Conservation (phyloP, 2,329 filamentous ascomycete species). For the Cladophialophora immunda region DNA sequence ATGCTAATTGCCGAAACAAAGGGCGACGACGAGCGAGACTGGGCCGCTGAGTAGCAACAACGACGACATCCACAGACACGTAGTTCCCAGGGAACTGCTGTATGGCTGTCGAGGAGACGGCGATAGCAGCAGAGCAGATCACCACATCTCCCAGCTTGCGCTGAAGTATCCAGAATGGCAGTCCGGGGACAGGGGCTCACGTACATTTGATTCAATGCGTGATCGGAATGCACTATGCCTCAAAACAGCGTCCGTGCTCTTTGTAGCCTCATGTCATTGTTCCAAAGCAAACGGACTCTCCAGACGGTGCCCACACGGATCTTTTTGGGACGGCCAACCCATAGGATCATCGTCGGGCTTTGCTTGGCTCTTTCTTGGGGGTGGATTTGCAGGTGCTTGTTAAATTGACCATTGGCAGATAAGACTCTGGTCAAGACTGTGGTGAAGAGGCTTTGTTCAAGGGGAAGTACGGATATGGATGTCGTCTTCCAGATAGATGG, state of each 20-base stretch:
- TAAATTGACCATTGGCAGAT: constrained; percentile 1
- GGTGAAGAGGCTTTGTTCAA: constrained; percentile 1
- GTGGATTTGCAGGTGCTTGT: neutral
- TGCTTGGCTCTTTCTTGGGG: neutral
- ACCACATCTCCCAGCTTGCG: neutral
- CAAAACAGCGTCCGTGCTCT: constrained; percentile 15
- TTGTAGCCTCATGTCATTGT: constrained; percentile 8
- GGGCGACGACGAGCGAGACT: neutral
- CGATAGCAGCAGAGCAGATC: neutral
- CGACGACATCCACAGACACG: neutral
- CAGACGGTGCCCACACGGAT: neutral
- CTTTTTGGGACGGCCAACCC: neutral
- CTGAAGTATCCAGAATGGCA: neutral
- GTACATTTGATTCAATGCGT: neutral
- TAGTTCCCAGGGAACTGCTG: neutral
- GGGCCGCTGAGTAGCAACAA: neutral
- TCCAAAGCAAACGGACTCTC: neutral
- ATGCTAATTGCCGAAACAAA: neutral
- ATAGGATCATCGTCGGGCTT: neutral
- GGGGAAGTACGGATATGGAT: constrained; percentile 3
- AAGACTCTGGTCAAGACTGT: neutral
- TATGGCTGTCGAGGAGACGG: neutral
- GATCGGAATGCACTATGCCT: neutral
- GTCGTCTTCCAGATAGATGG: constrained; percentile 3
- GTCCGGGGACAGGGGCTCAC: neutral